These are phyloP conservation scores for Chaetomiaceae sp. DNA, from an alignment of 2,329 filamentous ascomycete species.

Conservation along the genomic window DNA sequence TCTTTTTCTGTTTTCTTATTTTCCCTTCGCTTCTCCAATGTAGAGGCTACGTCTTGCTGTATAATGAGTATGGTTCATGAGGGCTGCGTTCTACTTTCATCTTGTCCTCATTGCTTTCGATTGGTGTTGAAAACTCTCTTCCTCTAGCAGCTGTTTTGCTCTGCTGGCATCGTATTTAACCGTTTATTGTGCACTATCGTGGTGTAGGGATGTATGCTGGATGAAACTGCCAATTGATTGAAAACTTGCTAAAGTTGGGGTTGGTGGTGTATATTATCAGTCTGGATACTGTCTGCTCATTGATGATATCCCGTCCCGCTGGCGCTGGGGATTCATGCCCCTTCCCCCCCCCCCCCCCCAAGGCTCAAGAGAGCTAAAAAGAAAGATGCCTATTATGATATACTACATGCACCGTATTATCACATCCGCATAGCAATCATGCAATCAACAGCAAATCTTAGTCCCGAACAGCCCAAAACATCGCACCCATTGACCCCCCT, in stretches of 20 bases:
- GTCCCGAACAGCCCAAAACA: slow-evolving; percentile 28
- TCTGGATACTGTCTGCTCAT: too few relatives aligned
- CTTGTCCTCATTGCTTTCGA: too few relatives aligned
- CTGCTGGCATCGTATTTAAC: not conserved
- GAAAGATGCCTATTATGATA: too few relatives aligned
- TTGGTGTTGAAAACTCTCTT: too few relatives aligned
- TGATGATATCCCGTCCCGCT: too few relatives aligned
- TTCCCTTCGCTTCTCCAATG: not conserved
- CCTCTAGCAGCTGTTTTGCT: not conserved
- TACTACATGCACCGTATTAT: not conserved
- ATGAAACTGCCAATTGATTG: too few relatives aligned
- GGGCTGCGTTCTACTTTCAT: not conserved
- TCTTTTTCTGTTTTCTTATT: not conserved
- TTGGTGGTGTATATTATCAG: too few relatives aligned
- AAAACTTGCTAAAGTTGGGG: too few relatives aligned
- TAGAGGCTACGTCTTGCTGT: not conserved
- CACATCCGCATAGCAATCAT: not conserved
- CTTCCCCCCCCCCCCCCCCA: too few relatives aligned
- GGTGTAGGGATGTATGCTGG: too few relatives aligned
- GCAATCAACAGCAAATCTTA: slow-evolving; percentile 16
- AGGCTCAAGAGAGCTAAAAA: too few relatives aligned
- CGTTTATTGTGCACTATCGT: not conserved
- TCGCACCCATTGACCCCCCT: slow-evolving; percentile 29
- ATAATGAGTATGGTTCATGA: slow-evolving; percentile 9
- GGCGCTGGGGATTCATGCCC: too few relatives aligned